Conservation (phyloP, 768 basidiomycete genomes). For the Psilocybe cyanescens region DNA sequence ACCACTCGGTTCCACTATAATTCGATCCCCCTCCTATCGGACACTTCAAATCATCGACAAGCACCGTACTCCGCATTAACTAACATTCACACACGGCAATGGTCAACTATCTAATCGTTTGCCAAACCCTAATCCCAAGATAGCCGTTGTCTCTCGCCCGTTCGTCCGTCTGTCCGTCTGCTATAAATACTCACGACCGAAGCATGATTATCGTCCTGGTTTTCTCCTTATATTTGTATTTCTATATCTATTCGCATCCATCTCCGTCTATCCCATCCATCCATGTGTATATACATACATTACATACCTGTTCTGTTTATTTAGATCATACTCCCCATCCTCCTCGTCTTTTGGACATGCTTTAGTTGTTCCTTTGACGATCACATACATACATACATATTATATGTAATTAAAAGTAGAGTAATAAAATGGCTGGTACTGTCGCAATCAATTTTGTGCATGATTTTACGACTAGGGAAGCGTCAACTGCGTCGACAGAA, state of each 20-base stretch:
- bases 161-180: not conserved
- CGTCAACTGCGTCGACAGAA: no score
- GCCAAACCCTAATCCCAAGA: not conserved
- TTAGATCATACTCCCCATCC: not conserved
- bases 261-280: not conserved
- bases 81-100: not conserved
- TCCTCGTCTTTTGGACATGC: not conserved
- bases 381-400: not conserved
- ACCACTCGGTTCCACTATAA: constrained; percentile 46
- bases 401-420: constrained; percentile 14
- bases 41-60: not conserved
- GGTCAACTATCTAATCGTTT: not conserved
- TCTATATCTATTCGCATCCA: constrained; percentile 11
- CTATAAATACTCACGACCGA: not conserved
- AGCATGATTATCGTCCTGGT: not conserved
- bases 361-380: not conserved
- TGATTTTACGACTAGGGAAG: no score
- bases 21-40: not conserved
- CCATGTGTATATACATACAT: not conserved
- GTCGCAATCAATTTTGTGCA: not conserved
- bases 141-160: not conserved
- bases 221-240: constrained; percentile 5
- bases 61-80: not conserved
- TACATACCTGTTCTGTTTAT: not conserved
- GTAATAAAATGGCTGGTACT: not conserved